phyloP scores from a whole-genome alignment of 352 stramenopile species.

The Thalassiosira exigua region DNA sequence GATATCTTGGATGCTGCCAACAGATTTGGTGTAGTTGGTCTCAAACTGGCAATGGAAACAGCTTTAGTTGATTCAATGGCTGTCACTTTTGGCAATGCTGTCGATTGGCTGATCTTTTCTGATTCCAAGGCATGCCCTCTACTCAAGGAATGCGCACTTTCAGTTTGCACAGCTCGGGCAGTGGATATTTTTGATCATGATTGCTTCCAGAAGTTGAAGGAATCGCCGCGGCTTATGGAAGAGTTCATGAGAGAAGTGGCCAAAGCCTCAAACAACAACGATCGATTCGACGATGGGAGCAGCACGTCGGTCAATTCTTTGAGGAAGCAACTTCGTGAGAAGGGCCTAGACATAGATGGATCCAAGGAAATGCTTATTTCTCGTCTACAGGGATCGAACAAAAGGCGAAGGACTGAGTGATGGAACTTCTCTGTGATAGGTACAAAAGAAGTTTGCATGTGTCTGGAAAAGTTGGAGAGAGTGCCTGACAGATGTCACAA shows the following conservation, averaged over 20 bases:
- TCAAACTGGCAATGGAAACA: not conserved
- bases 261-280: not conserved
- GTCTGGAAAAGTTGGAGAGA: no score
- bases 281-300: not conserved
- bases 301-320: not conserved
- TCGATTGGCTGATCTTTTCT: not conserved
- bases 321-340: not conserved
- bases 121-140: slow-evolving; percentile 1
- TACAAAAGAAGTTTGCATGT: no score
- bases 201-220: not conserved
- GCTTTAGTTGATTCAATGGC: not conserved
- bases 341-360: not conserved
- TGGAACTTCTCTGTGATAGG: no score
- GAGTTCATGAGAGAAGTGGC: not conserved
- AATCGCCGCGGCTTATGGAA: not conserved
- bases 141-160: slow-evolving; percentile 1
- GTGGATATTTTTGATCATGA: not conserved
- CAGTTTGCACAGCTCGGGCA: not conserved
- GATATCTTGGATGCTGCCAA: not conserved
- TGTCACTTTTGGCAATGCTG: not conserved
- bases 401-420: no score
- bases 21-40: not conserved
- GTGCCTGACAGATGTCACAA: no score
- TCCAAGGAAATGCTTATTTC: slow-evolving; percentile 5
- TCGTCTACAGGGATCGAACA: not conserved